Percentiles rank a stretch among this genome's conserved stretches.
phyloP scores from a whole-genome alignment of 176 grass and related monocot species.

The Musa acuminata region DNA sequence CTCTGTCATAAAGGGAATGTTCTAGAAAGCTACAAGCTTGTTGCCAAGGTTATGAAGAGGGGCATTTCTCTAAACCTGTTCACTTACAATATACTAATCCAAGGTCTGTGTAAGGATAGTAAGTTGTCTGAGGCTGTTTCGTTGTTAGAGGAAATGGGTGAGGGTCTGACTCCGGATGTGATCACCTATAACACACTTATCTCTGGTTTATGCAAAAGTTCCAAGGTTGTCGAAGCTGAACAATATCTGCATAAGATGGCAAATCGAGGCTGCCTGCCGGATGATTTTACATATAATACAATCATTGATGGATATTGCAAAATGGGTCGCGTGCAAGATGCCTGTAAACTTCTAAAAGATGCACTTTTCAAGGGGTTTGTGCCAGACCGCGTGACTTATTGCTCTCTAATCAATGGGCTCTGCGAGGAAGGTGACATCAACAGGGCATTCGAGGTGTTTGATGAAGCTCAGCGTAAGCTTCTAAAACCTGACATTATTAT shows the following conservation, averaged over 20 bases:
- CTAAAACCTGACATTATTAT: constrained; percentile 44
- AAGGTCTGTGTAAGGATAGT: constrained; percentile 56
- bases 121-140: constrained; percentile 47
- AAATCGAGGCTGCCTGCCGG: constrained; percentile 64
- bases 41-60: constrained; percentile 63
- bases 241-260: constrained; percentile 65
- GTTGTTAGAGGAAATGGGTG: constrained; percentile 50
- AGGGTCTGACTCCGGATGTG: constrained; percentile 44
- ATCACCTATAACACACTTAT: constrained; percentile 91
- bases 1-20: constrained; percentile 72
- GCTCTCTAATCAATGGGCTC: constrained; percentile 79
- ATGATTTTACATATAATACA: constrained; percentile 97
- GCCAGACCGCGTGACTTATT: constrained; percentile 76
- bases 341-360: constrained; percentile 68
- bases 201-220: constrained; percentile 60
- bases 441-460: constrained; percentile 70
- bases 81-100: constrained; percentile 83
- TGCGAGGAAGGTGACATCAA: constrained; percentile 72
- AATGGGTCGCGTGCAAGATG: constrained; percentile 56
- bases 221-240: constrained; percentile 43
- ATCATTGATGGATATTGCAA: constrained; percentile 89
- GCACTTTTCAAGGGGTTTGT: constrained; percentile 84
- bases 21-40: constrained; percentile 42
- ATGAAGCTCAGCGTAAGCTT: constrained; percentile 53
- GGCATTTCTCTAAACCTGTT: constrained; percentile 49